Percentiles rank a stretch among this genome's conserved stretches.
Conservation (phyloP, 768 basidiomycete species). For the Lactarius sanguifluus region DNA sequence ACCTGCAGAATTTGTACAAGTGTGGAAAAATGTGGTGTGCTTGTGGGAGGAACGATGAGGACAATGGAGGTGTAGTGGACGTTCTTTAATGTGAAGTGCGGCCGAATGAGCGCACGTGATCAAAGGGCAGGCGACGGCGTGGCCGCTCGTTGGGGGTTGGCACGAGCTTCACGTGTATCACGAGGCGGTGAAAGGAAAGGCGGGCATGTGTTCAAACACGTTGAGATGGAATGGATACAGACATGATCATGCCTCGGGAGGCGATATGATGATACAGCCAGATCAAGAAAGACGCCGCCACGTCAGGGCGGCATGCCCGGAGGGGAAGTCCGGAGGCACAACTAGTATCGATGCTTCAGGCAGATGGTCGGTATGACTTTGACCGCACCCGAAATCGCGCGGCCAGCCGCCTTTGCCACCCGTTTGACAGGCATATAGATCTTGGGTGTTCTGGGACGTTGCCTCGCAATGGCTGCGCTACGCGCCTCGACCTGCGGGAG, state of each 20-base stretch:
- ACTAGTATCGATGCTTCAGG: slow-evolving; percentile 21
- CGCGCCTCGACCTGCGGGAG: slow-evolving; percentile 27
- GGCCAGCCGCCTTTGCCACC: slow-evolving; percentile 22
- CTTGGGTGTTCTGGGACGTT: slow-evolving; percentile 5
- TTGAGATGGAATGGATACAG: slow-evolving; percentile 26
- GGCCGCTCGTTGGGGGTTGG: slow-evolving; percentile 17
- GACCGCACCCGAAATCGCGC: slow-evolving; percentile 15
- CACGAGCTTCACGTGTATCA: slow-evolving; percentile 26
- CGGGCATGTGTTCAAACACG: slow-evolving; percentile 21
- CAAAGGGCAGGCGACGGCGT: slow-evolving; percentile 26
- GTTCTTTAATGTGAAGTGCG: slow-evolving; percentile 29
- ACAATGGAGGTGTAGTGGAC: slow-evolving; percentile 21
- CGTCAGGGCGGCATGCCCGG: background rate
- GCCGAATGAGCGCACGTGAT: slow-evolving; percentile 22
- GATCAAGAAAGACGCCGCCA: slow-evolving; percentile 11
- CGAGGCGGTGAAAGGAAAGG: slow-evolving; percentile 20
- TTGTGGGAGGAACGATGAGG: slow-evolving; percentile 26
- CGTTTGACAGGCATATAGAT: slow-evolving; percentile 17
- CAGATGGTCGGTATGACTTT: slow-evolving; percentile 19
- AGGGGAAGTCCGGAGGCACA: background rate
- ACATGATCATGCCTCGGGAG: slow-evolving; percentile 23
- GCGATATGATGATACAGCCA: slow-evolving; percentile 17
- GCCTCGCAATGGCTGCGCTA: slow-evolving; percentile 16
- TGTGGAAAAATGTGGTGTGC: slow-evolving; percentile 26
- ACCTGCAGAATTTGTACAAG: slow-evolving; percentile 16